Conservation (phyloP, 805 yeast species). For the Diddensiella santjacobensis region DNA sequence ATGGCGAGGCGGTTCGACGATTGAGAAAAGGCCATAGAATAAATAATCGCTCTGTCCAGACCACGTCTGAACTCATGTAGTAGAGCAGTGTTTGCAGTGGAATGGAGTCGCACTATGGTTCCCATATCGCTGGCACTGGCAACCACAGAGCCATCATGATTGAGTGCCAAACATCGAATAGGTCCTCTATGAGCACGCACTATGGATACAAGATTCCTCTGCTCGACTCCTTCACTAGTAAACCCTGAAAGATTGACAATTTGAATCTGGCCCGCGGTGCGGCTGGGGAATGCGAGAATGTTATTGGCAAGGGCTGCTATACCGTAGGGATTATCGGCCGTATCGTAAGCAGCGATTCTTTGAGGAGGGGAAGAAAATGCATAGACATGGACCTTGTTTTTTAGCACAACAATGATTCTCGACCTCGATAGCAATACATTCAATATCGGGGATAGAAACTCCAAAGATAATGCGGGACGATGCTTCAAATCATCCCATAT, state of each 20-base stretch:
- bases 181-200: constrained; percentile 73
- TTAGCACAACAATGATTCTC: constrained; percentile 68
- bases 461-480: constrained; percentile 65
- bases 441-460: constrained; percentile 71
- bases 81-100: constrained; percentile 62
- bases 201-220: constrained; percentile 59
- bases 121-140: constrained; percentile 85
- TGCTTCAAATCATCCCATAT: constrained; percentile 91
- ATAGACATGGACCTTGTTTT: constrained; percentile 65
- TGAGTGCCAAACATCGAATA: constrained; percentile 60
- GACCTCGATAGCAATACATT: constrained; percentile 72
- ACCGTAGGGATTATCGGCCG: constrained; percentile 59
- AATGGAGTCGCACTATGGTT: constrained; percentile 71
- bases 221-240: constrained; percentile 50
- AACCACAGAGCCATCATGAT: constrained; percentile 59
- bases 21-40: constrained; percentile 80
- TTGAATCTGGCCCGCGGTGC: constrained; percentile 73
- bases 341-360: constrained; percentile 59
- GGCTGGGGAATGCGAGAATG: constrained; percentile 73
- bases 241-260: constrained; percentile 59
- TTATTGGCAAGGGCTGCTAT: constrained; percentile 53
- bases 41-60: constrained; percentile 74
- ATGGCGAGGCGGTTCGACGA: constrained; percentile 75
- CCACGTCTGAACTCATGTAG: constrained; percentile 89
- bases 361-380: constrained; percentile 80